Evolutionary conservation across 1,284 basidiomycete species (phyloP).

Genomic region (Mycena sp.): DNA sequence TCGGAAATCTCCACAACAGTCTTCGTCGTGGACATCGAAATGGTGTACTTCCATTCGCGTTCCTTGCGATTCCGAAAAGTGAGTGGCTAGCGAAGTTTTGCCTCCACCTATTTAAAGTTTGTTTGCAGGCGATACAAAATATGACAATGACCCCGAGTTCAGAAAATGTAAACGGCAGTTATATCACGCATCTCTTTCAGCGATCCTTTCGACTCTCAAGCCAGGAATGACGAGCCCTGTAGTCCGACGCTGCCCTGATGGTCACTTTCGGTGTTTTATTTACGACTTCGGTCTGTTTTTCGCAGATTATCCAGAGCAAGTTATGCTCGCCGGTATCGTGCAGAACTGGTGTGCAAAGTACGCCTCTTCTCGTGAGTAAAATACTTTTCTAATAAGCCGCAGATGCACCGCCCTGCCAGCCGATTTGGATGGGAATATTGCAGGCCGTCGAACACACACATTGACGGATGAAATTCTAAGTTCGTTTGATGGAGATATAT

Average conservation of each 20-base stretch:
- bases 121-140: neutral
- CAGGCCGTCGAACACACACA: neutral
- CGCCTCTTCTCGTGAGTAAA: neutral
- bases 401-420: slow-evolving; percentile 15
- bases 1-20: slow-evolving; percentile 43
- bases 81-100: slow-evolving; percentile 1
- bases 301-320: slow-evolving; percentile 20
- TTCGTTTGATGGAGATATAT: slow-evolving; percentile 5
- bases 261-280: slow-evolving; percentile 6
- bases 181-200: slow-evolving; percentile 23
- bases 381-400: neutral
- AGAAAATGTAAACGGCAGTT: slow-evolving; percentile 18
- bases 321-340: slow-evolving; percentile 12
- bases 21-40: slow-evolving; percentile 38
- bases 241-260: slow-evolving; percentile 18
- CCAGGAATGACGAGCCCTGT: slow-evolving; percentile 12
- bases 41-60: slow-evolving; percentile 38
- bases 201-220: slow-evolving; percentile 13
- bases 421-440: slow-evolving; percentile 16
- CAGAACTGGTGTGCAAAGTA: slow-evolving; percentile 20
- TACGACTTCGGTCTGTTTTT: slow-evolving; percentile 16
- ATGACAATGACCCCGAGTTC: neutral
- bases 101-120: neutral
- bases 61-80: slow-evolving; percentile 47
- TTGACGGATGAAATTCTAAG: slow-evolving; percentile 9